Evolutionary conservation across 2,329 filamentous ascomycete genomes (phyloP).

Genomic region (Diaporthe ilicicola): DNA sequence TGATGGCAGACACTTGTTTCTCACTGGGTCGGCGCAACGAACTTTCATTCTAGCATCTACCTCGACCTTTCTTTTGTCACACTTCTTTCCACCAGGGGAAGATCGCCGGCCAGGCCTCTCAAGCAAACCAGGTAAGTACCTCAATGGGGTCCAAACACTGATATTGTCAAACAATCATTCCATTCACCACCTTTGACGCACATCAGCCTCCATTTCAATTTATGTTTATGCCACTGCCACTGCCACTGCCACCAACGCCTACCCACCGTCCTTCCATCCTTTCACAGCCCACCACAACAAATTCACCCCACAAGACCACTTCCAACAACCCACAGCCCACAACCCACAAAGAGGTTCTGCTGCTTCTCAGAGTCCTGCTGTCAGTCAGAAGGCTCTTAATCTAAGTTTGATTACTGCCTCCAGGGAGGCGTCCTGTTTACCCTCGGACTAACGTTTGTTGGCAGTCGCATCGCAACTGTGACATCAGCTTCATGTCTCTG

Average conservation of each 20-base stretch:
- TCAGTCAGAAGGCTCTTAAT: neutral
- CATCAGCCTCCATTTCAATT: neutral
- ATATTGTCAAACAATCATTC: neutral
- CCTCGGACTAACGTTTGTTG: neutral
- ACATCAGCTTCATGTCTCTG: conserved; percentile 65
- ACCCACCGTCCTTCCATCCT: neutral
- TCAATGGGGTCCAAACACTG: neutral
- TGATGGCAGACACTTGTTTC: neutral
- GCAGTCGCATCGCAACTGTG: neutral
- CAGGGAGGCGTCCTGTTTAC: neutral
- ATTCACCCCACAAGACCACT: neutral
- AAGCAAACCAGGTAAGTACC: neutral
- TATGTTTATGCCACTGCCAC: too few species aligned
- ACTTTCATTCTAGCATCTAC: neutral
- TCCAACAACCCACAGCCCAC: too few species aligned
- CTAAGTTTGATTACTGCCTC: neutral
- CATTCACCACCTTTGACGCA: neutral
- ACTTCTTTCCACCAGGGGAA: neutral
- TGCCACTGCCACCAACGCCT: neutral
- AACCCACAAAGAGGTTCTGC: neutral
- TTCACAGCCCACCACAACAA: neutral
- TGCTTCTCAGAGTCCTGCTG: neutral
- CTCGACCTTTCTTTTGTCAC: neutral
- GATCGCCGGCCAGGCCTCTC: neutral
- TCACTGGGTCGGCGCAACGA: too few species aligned